A percentile compares a stretch with the other conserved stretches of the same genome.
Conservation (phyloP, 2,329 filamentous ascomycete species). For the Aspergillus sp. region DNA sequence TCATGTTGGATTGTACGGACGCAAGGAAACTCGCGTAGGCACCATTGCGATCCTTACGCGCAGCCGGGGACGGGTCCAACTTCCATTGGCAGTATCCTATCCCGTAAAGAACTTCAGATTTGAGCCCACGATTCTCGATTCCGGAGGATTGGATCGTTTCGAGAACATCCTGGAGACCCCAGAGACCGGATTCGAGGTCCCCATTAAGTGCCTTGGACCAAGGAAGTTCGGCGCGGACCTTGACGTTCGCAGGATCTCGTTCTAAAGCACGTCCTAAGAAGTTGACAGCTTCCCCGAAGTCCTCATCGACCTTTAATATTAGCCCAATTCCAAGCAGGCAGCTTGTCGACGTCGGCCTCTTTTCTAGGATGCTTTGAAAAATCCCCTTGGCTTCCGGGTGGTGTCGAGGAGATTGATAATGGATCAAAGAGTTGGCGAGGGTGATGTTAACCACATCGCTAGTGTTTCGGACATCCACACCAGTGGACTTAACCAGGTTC, state of each 20-base stretch:
- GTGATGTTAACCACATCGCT: constrained; percentile 65
- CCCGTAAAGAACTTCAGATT: constrained; percentile 77
- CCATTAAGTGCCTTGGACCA: constrained; percentile 85
- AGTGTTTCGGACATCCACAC: constrained; percentile 59
- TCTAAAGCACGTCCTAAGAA: constrained; percentile 69
- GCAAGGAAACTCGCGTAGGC: constrained; percentile 77
- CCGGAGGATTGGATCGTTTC: constrained; percentile 54
- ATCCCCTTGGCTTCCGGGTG: constrained; percentile 80
- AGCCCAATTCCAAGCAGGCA: constrained; percentile 84
- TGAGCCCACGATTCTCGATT: constrained; percentile 56
- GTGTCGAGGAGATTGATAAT: constrained; percentile 80
- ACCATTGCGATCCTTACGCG: constrained; percentile 69
- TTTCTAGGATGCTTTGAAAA: constrained; percentile 70
- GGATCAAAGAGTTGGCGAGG: constrained; percentile 79
- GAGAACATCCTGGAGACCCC: constrained; percentile 63
- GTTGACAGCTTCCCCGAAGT: constrained; percentile 70
- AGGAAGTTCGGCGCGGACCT: constrained; percentile 74
- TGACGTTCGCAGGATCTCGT: constrained; percentile 64
- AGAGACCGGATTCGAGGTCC: constrained; percentile 57
- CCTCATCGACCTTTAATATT: constrained; percentile 86
- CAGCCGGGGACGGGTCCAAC: constrained; percentile 60
- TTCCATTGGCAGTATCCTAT: constrained; percentile 85
- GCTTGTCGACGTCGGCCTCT: constrained; percentile 65
- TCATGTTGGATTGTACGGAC: constrained; percentile 76
- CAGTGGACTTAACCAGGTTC: constrained; percentile 56